Evolutionary conservation across 2,329 filamentous ascomycete genomes (phyloP), one percentile per base, ranked within the genome.

Genomic region (Diplocarpon rosae): DNA sequence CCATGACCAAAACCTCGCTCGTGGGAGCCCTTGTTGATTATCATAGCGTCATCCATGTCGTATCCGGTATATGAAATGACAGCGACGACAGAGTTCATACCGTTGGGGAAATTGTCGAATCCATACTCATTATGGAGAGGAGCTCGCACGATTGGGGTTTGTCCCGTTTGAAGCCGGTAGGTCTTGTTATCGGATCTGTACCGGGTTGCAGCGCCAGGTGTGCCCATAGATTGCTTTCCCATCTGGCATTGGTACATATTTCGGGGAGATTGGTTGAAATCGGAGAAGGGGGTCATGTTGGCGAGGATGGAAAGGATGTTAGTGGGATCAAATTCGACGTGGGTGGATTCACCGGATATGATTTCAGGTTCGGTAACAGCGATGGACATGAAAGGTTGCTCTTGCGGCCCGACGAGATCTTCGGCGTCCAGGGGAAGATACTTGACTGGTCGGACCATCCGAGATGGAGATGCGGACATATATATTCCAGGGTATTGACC

Each of bases 1-100:
- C 92, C 92, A 59, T 96, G 80, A 31, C 88, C 90, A 59, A 98
- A 96, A 12, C 92, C 92, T 55, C 92, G 80, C 66, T 98, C 92
- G 64, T 95, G 87, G 2, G 90, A 81, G 15, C 88, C 95, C 65
- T 96, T 96, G 72, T 96, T 96, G 62, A 98, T 73, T 62, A 98
- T 96, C 90, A 96, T 96, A 62, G 92, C 92, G 68, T 98, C 92
- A 72, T 98, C 92, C 92, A 98, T 98, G 73, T 98, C 92, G 67
- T 96, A 98, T 41, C 90, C 92, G 1, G 90, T 96, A 65, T 98
- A 98, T 0, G 90, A 95, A 52, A 98, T 95, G 63, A 98, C 93
- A 47, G 92, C 92, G 47, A 98, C 92, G 32, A 96, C 80, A 8
- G 88, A 87, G 59, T 98, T 98, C 59, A 80, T 89, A 24, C 92